Evolutionary conservation across 768 basidiomycete genomes (phyloP).

Genomic region (Mycena sanguinolenta): DNA sequence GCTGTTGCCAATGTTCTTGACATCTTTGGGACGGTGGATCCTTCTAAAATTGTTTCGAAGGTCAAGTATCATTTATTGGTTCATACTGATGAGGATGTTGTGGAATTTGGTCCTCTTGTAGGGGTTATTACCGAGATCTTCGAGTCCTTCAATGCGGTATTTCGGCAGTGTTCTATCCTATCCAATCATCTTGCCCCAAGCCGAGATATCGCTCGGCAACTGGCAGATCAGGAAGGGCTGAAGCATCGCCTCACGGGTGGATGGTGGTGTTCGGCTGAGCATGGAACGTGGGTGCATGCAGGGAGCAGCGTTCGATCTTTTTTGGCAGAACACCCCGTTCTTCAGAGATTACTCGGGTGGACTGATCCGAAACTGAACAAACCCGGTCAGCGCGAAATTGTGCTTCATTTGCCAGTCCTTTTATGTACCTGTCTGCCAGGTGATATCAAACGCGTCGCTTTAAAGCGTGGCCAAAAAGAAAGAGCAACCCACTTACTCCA

Average conservation of each 20-base stretch:
- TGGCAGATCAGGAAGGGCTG: not conserved
- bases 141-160: constrained; percentile 4
- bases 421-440: not conserved
- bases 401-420: too few relatives aligned
- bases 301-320: not conserved
- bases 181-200: too few relatives aligned
- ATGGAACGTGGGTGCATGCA: not conserved
- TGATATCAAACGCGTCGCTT: not conserved
- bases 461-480: not conserved
- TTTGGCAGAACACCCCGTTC: not conserved
- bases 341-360: constrained; percentile 1
- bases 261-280: not conserved
- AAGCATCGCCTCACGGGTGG: constrained; percentile 7
- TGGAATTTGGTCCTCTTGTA: not conserved
- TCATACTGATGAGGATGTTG: not conserved
- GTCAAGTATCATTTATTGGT: constrained; percentile 36
- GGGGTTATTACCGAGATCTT: not conserved
- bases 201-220: too few relatives aligned
- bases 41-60: constrained; percentile 36
- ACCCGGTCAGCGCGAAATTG: not conserved
- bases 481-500: not conserved
- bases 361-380: not conserved
- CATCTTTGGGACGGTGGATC: constrained; percentile 24
- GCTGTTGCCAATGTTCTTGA: constrained; percentile 39
- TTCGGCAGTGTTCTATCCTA: not conserved